These are phyloP conservation scores for Xylaria sp. DNA, from an alignment of 2,329 filamentous ascomycete species.

Conservation along the genomic window DNA sequence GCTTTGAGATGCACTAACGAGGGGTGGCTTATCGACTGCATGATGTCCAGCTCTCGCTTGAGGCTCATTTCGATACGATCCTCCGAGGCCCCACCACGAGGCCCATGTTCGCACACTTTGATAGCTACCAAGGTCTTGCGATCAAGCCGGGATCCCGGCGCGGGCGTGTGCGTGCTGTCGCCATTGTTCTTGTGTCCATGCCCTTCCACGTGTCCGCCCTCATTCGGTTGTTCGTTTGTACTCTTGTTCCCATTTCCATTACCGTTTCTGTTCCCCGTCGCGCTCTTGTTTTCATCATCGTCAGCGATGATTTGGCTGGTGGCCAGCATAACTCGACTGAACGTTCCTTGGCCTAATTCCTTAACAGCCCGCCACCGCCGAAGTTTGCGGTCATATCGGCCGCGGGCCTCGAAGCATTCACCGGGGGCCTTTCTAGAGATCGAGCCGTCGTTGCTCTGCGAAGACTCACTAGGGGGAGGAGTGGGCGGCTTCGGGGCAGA, in stretches of 20 bases:
- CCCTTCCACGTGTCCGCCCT: constrained; percentile 41
- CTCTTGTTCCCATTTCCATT: no score
- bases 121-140: constrained; percentile 88
- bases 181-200: no score
- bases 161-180: no score
- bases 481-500: constrained; percentile 70
- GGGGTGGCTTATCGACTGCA: constrained; percentile 85
- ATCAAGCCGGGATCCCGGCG: constrained; percentile 48
- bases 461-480: constrained; percentile 79
- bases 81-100: constrained; percentile 89
- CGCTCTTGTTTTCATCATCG: constrained; percentile 47
- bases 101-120: constrained; percentile 94
- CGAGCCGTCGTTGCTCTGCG: constrained; percentile 48
- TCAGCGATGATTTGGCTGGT: constrained; percentile 70
- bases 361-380: constrained; percentile 80
- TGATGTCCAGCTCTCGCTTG: constrained; percentile 92
- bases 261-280: constrained; percentile 31
- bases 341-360: constrained; percentile 87
- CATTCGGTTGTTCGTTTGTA: no score
- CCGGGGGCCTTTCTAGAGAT: constrained; percentile 46
- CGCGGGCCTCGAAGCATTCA: constrained; percentile 73
- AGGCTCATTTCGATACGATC: constrained; percentile 91
- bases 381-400: constrained; percentile 68
- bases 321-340: constrained; percentile 90
- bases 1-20: constrained; percentile 90